Evolutionary conservation across 352 stramenopile species (phyloP).

Genomic region (Pythium plurisporium): DNA sequence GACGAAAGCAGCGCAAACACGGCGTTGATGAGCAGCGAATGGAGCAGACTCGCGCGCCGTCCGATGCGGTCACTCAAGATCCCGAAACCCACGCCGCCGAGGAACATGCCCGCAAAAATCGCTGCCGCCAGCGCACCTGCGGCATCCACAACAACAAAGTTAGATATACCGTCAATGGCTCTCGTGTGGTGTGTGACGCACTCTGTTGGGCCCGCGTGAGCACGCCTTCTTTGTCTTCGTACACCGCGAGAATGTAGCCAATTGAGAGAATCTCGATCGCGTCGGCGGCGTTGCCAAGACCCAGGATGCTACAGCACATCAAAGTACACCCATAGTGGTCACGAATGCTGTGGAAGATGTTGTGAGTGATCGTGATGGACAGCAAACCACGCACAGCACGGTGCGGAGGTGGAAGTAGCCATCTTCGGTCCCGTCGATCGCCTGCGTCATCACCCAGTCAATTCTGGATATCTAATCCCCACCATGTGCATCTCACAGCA

Average conservation of each 20-base stretch:
- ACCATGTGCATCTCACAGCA: background rate
- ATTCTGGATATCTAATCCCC: background rate
- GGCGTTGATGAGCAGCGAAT: conserved; percentile 79
- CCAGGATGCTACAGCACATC: conserved; percentile 48
- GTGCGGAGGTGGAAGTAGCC: conserved; percentile 67
- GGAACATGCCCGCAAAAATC: conserved; percentile 89
- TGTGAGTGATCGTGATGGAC: background rate
- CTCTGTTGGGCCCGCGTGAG: conserved; percentile 49
- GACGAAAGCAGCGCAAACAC: conserved; percentile 76
- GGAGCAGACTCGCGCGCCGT: conserved; percentile 59
- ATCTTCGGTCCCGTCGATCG: conserved; percentile 49
- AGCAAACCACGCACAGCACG: conserved; percentile 38
- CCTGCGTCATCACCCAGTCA: conserved; percentile 22
- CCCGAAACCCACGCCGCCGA: conserved; percentile 78
- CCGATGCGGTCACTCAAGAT: conserved; percentile 74
- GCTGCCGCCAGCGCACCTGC: conserved; percentile 81
- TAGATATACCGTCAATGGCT: too few species aligned
- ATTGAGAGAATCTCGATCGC: conserved; percentile 90
- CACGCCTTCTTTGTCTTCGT: conserved; percentile 65
- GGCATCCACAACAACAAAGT: too few species aligned
- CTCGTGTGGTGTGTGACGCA: conserved; percentile 27
- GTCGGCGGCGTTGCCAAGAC: conserved; percentile 83
- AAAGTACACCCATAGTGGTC: background rate
- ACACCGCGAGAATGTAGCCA: conserved; percentile 87
- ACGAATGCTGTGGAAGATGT: background rate